phyloP scores from a whole-genome alignment of 202 grass and related monocot species.

The Carex sylvatica region DNA sequence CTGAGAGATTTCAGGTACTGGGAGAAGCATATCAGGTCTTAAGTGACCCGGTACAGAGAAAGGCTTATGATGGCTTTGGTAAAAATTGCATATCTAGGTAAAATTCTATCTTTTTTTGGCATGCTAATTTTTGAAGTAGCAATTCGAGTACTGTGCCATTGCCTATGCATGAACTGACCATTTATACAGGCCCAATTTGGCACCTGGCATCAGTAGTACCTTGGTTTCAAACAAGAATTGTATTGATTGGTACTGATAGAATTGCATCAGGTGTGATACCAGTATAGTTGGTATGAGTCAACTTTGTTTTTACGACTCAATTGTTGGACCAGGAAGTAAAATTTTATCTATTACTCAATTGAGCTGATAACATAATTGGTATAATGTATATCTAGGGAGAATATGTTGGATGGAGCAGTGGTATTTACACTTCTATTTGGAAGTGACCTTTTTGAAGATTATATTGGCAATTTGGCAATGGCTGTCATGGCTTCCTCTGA shows the following conservation, averaged over 20 bases:
- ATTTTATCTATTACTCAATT: not conserved
- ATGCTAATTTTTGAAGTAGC: not conserved
- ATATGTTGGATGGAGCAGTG: slow-evolving; percentile 79
- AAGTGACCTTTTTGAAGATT: slow-evolving; percentile 92
- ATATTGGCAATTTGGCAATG: slow-evolving; percentile 84
- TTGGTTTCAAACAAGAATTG: not conserved
- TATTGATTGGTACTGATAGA: not conserved
- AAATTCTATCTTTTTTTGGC: not conserved
- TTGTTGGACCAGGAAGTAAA: not conserved
- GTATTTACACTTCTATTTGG: slow-evolving; percentile 94
- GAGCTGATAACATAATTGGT: not conserved
- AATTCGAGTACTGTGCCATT: not conserved
- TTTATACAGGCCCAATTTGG: not conserved
- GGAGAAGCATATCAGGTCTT: slow-evolving; percentile 97
- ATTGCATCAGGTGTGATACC: not conserved
- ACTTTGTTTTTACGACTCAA: not conserved
- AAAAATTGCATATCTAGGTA: slow-evolving; percentile 81
- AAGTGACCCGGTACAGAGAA: slow-evolving; percentile 86
- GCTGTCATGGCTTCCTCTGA: slow-evolving; percentile 86
- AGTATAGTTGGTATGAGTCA: not conserved
- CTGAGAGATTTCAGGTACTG: slow-evolving; percentile 89
- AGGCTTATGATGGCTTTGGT: slow-evolving; percentile 78
- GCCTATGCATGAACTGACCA: not conserved
- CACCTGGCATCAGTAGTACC: not conserved
- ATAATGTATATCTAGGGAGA: slow-evolving; percentile 53